Evolutionary conservation across 2,329 filamentous ascomycete genomes (phyloP).

Genomic region (Sporothrix brasiliensis): DNA sequence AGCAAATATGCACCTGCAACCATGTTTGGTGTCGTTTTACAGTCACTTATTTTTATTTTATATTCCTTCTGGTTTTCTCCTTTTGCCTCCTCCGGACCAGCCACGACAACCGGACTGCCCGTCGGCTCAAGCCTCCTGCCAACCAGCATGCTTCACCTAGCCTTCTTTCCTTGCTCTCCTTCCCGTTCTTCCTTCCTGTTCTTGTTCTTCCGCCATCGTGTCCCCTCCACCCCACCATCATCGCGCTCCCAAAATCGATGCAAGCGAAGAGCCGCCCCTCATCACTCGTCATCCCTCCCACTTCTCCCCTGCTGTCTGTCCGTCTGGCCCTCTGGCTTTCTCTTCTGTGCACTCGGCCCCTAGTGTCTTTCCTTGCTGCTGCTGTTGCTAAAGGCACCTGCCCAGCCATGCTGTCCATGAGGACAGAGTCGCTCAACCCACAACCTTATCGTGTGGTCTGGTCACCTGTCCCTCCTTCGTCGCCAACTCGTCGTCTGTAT

Average conservation of each 20-base stretch:
- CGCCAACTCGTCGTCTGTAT: background rate
- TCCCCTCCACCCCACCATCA: conserved; percentile 15
- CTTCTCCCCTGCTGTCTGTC: background rate
- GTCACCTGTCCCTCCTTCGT: conserved; percentile 13
- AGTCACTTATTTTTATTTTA: background rate
- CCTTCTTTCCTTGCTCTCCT: no score
- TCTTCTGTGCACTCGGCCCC: background rate
- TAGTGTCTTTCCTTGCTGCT: background rate
- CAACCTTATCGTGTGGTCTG: conserved; percentile 26
- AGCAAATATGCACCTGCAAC: conserved; percentile 29
- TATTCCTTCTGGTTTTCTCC: background rate
- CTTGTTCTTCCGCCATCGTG: background rate
- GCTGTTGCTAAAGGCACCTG: conserved; percentile 15
- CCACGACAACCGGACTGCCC: conserved; percentile 6
- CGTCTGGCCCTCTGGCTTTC: background rate
- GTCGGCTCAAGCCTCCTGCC: conserved; percentile 3
- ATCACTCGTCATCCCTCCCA: background rate
- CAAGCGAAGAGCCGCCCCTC: background rate
- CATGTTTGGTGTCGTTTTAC: background rate
- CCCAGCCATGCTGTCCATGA: conserved; percentile 7
- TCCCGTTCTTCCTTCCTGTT: no score
- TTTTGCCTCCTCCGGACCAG: background rate
- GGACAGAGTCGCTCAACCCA: background rate
- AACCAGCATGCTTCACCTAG: no score
- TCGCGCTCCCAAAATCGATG: background rate